These are phyloP conservation scores for Phylloporus scabripes DNA, from an alignment of 768 basidiomycete species.

Conservation along the genomic window DNA sequence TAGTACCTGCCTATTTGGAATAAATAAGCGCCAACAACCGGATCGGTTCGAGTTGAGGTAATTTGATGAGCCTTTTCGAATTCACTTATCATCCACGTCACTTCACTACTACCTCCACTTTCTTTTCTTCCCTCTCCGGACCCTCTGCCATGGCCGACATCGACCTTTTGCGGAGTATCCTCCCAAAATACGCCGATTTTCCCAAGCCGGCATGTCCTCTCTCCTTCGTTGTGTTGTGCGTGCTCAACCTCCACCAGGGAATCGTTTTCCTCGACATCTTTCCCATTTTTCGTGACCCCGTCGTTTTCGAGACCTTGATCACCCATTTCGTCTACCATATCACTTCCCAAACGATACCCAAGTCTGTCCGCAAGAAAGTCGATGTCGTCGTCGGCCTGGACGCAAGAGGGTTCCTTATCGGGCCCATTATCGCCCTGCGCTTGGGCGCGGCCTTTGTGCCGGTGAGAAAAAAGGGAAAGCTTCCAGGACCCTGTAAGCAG, in stretches of 20 bases:
- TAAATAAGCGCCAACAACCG: conserved; percentile 13
- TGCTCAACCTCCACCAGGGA: conserved; percentile 45
- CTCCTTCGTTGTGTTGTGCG: background rate
- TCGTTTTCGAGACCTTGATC: conserved; percentile 85
- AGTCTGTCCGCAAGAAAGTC: conserved; percentile 57
- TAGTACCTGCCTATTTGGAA: conserved; percentile 13
- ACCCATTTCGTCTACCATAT: conserved; percentile 85
- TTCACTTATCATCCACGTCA: background rate
- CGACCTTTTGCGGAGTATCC: conserved; percentile 56
- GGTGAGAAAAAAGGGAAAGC: conserved; percentile 88
- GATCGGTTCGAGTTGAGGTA: background rate
- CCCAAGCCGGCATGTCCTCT: conserved; percentile 71
- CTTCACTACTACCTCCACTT: background rate
- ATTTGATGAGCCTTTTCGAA: background rate
- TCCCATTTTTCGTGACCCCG: conserved; percentile 81
- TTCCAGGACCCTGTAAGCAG: conserved; percentile 79
- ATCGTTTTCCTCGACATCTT: conserved; percentile 93
- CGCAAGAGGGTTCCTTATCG: conserved; percentile 92
- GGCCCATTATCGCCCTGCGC: conserved; percentile 85
- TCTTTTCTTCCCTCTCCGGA: background rate
- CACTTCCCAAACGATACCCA: conserved; percentile 67
- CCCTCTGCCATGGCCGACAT: conserved; percentile 68
- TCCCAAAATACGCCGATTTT: conserved; percentile 68
- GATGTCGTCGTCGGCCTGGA: conserved; percentile 95
- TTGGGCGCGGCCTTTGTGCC: conserved; percentile 94